Evolutionary conservation across 2,329 filamentous ascomycete genomes (phyloP).

Genomic region (Akanthomyces lecanii): DNA sequence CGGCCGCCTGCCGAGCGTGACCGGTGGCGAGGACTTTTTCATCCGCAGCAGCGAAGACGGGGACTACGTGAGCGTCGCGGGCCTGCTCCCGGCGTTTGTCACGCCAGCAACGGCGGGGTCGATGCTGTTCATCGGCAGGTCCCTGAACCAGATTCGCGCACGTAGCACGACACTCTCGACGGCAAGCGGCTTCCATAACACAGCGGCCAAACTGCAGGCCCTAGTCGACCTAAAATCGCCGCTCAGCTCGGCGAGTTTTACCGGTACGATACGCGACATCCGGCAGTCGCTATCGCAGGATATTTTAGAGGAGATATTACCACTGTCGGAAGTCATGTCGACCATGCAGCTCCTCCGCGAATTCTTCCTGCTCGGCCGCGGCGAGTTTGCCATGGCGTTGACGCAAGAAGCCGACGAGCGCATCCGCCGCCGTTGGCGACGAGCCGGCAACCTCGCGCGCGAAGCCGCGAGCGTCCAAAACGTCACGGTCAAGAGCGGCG

Average conservation of each 20-base stretch:
- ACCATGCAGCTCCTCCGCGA: constrained; percentile 73
- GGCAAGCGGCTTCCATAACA: constrained; percentile 43
- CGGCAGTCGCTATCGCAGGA: constrained; percentile 79
- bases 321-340: constrained; percentile 70
- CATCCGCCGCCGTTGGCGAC: constrained; percentile 67
- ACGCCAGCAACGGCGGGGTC: constrained; percentile 69
- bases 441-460: constrained; percentile 54
- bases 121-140: constrained; percentile 86
- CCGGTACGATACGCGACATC: constrained; percentile 69
- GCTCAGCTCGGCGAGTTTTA: constrained; percentile 66
- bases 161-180: constrained; percentile 43
- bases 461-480: constrained; percentile 43
- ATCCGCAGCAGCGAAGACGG: constrained; percentile 52
- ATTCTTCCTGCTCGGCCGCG: constrained; percentile 81
- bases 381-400: constrained; percentile 86
- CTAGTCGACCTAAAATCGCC: constrained; percentile 68
- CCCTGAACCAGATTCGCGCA: constrained; percentile 75
- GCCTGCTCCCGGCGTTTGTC: constrained; percentile 75
- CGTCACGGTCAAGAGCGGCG: constrained; percentile 76
- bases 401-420: constrained; percentile 81
- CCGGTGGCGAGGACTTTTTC: constrained; percentile 79
- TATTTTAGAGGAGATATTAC: constrained; percentile 75
- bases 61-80: constrained; percentile 54
- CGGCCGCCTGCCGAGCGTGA: constrained; percentile 73
- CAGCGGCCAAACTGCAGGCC: constrained; percentile 64